Percentiles rank a stretch among this genome's conserved stretches.
Conservation (phyloP, 2,329 filamentous ascomycete species). For the Aureobasidium zeae region DNA sequence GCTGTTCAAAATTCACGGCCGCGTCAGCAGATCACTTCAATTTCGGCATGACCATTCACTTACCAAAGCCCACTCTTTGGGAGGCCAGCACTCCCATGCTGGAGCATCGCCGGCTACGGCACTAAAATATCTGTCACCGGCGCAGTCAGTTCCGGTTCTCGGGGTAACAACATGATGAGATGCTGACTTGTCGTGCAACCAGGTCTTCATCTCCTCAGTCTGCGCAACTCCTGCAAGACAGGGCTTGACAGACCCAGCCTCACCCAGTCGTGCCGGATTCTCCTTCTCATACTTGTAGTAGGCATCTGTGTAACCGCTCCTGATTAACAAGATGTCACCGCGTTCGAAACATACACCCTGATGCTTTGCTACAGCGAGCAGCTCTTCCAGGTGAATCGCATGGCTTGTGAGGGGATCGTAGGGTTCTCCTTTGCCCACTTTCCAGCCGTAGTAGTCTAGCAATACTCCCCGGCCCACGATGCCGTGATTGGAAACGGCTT, state of each 20-base stretch:
- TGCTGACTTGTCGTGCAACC: conserved; percentile 33
- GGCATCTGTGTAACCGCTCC: conserved; percentile 53
- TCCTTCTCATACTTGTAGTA: conserved; percentile 42
- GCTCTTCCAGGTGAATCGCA: conserved; percentile 34
- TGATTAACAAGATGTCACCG: conserved; percentile 52
- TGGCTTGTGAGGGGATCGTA: conserved; percentile 35
- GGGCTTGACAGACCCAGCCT: background rate
- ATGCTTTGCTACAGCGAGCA: conserved; percentile 49
- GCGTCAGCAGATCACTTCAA: conserved; percentile 51
- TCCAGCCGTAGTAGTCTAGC: conserved; percentile 35
- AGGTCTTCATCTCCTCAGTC: background rate
- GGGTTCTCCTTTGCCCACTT: conserved; percentile 33
- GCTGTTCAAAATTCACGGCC: no score
- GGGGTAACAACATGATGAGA: no score
- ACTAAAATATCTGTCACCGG: conserved; percentile 46
- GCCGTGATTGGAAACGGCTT: conserved; percentile 34
- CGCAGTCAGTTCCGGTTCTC: no score
- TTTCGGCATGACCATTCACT: conserved; percentile 35
- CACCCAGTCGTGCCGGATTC: conserved; percentile 17
- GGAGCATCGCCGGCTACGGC: conserved; percentile 55
- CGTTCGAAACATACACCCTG: conserved; percentile 49
- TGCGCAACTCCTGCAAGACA: background rate
- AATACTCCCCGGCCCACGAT: conserved; percentile 36
- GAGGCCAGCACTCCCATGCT: conserved; percentile 45
- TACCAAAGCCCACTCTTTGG: background rate